Base-by-base conservation (phyloP, 2,329 filamentous ascomycete species). In the Colletotrichum spaethianum region DNA sequence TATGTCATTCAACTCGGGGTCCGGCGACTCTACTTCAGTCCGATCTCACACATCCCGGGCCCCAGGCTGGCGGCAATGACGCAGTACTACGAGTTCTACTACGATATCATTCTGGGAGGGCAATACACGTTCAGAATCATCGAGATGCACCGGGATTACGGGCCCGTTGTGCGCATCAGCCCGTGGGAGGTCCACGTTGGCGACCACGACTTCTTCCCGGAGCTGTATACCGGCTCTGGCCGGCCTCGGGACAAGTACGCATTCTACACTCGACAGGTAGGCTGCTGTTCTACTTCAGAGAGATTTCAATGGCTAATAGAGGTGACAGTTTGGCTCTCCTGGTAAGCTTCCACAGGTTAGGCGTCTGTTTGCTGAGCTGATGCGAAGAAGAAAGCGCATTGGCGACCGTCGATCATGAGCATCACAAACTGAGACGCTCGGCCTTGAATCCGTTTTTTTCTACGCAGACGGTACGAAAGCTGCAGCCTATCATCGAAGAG, bases 31-130 rank as follows among this genome's bases (percentile, higher is more conserved):
- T 82, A 78, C 75, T 76, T 84, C 64, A 83, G 82, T 67, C 82
- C 83, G 14, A 77, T 83, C 46, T 77, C 82, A 57, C 77, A 79
- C 64, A 79, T 84, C 56, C 82, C 83, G 0, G 83, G 83, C 3
- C 82, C 82, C 63, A 81, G 75, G 73, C 77, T 84, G 40, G 81
- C 83, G 33, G 82, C 82, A 5, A 74, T 82, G 59, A 83, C 82
- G 60, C 77, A 80, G 62, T 82, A 80, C 77, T 84, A 83, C 68
- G 82, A 83, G 73, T 80, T 81, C 60, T 86, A 85, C 75, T 85
- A 85, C 70, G 84, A 86, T 66, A 77, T 85, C 26, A 66, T 83
- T 52, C 76, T 81, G 7, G 80, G 81, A 7, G 85, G 84, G 1
- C 78, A 83, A 75, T 86, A 85, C 71, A 83, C 78, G 18, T 83